Base-by-base conservation (phyloP, 2,329 filamentous ascomycete species). In the Knoxdaviesia capensis region DNA sequence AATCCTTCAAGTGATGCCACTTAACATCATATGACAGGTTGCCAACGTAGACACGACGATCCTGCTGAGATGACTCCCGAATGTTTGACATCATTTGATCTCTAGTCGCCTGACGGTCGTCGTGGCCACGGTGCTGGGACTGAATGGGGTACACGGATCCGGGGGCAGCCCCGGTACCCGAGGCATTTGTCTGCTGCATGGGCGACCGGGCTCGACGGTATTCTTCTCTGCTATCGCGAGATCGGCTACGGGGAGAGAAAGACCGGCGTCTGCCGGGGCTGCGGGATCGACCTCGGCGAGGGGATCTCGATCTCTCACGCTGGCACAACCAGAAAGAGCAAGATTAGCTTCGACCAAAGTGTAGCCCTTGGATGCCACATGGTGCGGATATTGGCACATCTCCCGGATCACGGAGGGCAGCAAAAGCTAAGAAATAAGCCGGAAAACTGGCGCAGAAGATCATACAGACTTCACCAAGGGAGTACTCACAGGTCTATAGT, bases 1-100 rank as follows among this genome's bases (percentile, higher is more conserved):
- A 96, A 68, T 98, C 90, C 70, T 98, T 98, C 48, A 98, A 76
- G 57, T 96, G 90, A 69, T 96, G 88, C 90, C 90, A 98, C 70
- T 98, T 98, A 61, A 98, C 90, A 70, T 98, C 90, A 69, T 98
- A 98, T 40, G 87, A 90, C 53, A 98, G 73, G 60, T 98, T 98
- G 63, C 90, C 90, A 59, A 98, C 90, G 61, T 98, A 98, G 74
- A 98, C 90, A 51, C 90, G 87, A 57, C 90, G 88, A 71, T 98
- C 90, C 65, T 98, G 90, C 61, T 96, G 90, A 47, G 90, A 96
- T 38, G 83, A 81, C 57, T 96, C 90, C 57, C 86, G 80, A 53
- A 94, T 80, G 58, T 76, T 86, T 63, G 77, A 80, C 84, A 96
- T 92, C 85, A 93, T 94, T 60, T 86, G 80, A 63, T 94, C 86